phyloP scores from a whole-genome alignment of 2,329 filamentous ascomycete species.

The Microascus cirrosus region DNA sequence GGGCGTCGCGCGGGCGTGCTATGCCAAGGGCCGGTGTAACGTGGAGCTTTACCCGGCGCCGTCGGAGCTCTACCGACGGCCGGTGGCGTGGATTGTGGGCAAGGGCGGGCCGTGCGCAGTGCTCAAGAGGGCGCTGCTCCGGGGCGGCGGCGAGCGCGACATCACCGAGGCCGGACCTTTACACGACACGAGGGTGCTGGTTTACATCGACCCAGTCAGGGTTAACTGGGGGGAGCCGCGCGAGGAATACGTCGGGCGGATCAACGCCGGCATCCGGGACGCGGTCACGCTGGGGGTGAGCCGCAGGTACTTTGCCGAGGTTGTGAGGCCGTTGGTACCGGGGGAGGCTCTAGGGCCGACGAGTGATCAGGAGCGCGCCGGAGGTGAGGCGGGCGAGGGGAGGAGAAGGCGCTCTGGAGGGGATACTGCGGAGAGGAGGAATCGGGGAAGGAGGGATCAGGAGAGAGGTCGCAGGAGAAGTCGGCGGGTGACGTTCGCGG shows the following conservation, averaged over 20 bases:
- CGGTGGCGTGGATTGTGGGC: constrained; percentile 24
- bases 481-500: too few relatives aligned
- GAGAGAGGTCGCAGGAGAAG: too few relatives aligned
- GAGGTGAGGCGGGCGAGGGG: too few relatives aligned
- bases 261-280: constrained; percentile 24
- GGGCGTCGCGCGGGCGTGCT: constrained; percentile 25
- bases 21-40: constrained; percentile 21
- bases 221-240: constrained; percentile 21
- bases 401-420: too few relatives aligned
- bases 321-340: constrained; percentile 23
- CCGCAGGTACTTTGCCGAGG: constrained; percentile 22
- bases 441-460: too few relatives aligned
- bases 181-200: constrained; percentile 17
- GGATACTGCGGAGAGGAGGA: too few relatives aligned
- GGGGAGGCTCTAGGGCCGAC: not conserved
- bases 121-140: constrained; percentile 7
- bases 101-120: constrained; percentile 20
- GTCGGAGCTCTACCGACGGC: constrained; percentile 21
- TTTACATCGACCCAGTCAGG: constrained; percentile 24
- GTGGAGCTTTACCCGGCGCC: constrained; percentile 21
- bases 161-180: too few relatives aligned
- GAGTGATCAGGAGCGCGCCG: too few relatives aligned
- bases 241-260: constrained; percentile 27
- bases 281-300: constrained; percentile 22
- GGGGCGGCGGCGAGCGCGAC: too few relatives aligned